Evolutionary conservation across 371 early-diverging fungal genomes (phyloP), one percentile per base, ranked within the genome.

Genomic region (Aphelidium insulamus): DNA sequence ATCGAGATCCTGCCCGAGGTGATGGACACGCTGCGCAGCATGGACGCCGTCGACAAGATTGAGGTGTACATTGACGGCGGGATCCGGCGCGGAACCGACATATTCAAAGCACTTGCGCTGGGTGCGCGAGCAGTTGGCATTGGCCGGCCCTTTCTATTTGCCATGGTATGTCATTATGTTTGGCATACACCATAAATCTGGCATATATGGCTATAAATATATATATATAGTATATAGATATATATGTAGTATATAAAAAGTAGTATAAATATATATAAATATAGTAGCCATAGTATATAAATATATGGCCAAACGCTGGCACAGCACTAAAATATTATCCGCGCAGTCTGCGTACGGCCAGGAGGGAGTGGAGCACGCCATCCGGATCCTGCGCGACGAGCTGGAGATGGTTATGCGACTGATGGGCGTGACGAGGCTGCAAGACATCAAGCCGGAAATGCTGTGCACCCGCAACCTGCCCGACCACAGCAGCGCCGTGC

Each of bases 71-170:
- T 90, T 24, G 94, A 94, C 54, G 91, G 94, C 31, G 94, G 87
- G 26, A 59, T 86, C 22, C 69, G 87, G 26, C 59, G 77, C 28
- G 95, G 90, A 21, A 62, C 74, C 11, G 88, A 87, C 55, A 70
- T 87, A 15, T 62, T 86, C 54, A 91, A 91, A 58, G 90, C 90
- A 0, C 55, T 91, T 38, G 91, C 91, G 1, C 52, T 90, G 14
- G 95, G 95, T 16, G 95, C 95, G 1, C 69, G 67, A 32, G 90
- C 78, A n/a, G 87, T 90, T 25, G 84, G 83, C 33, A 62, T 88
- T 38, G 94, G 87, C 5, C 60, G 95, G 20, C 95, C 95, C 11
- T 43, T 49, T 39, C 60, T 65, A 33, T 84, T 52, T 45, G 72
- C 62, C 0, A 48, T 71, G 44, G 53, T 54, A 3, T 53, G n/a